Conservation (phyloP, 2,329 filamentous ascomycete species). For the Fonsecaea monophora region DNA sequence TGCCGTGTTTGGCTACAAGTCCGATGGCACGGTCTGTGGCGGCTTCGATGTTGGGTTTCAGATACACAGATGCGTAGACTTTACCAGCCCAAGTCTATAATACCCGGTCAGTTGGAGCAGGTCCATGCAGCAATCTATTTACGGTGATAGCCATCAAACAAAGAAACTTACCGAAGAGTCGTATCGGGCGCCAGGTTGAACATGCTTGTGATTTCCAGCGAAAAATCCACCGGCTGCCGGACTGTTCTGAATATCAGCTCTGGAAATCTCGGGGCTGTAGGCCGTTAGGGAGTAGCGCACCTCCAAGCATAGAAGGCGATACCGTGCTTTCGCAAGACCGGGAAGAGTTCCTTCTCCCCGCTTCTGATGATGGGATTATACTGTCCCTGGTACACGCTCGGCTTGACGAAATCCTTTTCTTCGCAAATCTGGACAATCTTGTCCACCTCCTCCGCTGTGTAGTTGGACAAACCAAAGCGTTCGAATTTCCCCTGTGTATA, state of each 20-base stretch:
- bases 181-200: background rate
- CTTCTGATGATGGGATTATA: constrained; percentile 51
- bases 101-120: background rate
- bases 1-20: constrained; percentile 43
- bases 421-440: constrained; percentile 52
- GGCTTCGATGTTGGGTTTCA: background rate
- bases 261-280: background rate
- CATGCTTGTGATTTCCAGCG: constrained; percentile 35
- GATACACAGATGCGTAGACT: background rate
- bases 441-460: constrained; percentile 51
- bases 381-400: constrained; percentile 57
- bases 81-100: background rate
- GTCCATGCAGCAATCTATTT: background rate
- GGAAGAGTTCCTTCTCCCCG: constrained; percentile 52
- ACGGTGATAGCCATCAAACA: background rate
- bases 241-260: constrained; percentile 21
- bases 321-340: constrained; percentile 52
- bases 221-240: constrained; percentile 41
- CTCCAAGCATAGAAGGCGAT: constrained; percentile 52
- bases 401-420: constrained; percentile 49
- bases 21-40: background rate
- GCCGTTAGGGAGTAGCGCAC: constrained; percentile 5
- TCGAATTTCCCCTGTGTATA: constrained; percentile 51
- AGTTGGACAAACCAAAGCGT: constrained; percentile 56
- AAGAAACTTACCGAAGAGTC: constrained; percentile 3